A percentile compares a stretch with the other conserved stretches of the same genome.
Conservation (phyloP, 192 early-diverging fungal genomes). For the Ambispora gerdemannii region DNA sequence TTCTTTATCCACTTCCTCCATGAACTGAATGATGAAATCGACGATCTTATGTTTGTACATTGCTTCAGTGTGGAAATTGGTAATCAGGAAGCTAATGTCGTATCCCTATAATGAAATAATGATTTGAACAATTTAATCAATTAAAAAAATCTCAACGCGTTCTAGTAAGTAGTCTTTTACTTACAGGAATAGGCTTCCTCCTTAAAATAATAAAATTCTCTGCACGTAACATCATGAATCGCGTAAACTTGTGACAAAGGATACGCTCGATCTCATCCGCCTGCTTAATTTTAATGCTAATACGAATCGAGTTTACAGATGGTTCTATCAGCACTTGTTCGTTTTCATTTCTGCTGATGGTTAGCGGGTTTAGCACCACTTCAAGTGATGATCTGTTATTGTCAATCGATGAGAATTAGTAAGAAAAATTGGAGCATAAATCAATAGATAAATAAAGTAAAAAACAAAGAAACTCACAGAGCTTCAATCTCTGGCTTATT, state of each 20-base stretch:
- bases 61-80: constrained; percentile 96
- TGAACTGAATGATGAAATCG: constrained; percentile 98
- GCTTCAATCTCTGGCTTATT: constrained; percentile 98
- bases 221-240: constrained; percentile 95
- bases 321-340: constrained; percentile 90
- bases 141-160: constrained; percentile 6
- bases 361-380: constrained; percentile 80
- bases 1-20: constrained; percentile 99
- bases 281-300: constrained; percentile 96
- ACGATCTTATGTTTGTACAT: constrained; percentile 99
- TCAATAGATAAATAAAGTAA: no score
- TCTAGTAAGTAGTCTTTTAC: not conserved
- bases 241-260: constrained; percentile 93
- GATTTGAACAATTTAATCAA: not conserved
- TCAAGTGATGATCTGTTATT: constrained; percentile 65
- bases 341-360: constrained; percentile 89
- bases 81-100: constrained; percentile 95
- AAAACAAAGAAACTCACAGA: constrained; percentile 54
- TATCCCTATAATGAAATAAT: constrained; percentile 66
- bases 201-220: constrained; percentile 94
- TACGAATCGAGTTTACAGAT: constrained; percentile 89
- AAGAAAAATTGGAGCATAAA: no score
- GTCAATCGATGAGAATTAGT: not conserved
- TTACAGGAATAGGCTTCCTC: constrained; percentile 81
- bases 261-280: constrained; percentile 96